phyloP scores from a whole-genome alignment of 164 flowering plant species.

The Tinospora cordifolia region DNA sequence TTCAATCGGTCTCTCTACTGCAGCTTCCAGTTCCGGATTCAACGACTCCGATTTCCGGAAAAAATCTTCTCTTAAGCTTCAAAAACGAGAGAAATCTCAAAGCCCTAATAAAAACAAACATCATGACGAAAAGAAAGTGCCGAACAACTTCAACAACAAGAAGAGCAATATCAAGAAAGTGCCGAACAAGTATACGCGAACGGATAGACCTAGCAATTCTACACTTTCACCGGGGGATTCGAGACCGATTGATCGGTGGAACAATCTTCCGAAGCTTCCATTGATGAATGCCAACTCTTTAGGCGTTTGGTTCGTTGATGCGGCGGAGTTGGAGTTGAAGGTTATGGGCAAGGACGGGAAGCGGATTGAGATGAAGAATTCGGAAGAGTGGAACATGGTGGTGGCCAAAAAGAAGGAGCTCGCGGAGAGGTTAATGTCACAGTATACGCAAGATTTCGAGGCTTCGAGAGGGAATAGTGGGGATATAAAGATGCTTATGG shows the following conservation, averaged over 20 bases:
- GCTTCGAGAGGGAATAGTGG: conserved; percentile 54
- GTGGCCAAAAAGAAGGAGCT: conserved; percentile 65
- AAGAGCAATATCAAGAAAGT: conserved; percentile 3
- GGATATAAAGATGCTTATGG: conserved; percentile 72
- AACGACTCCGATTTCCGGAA: conserved; percentile 73
- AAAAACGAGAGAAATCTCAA: conserved; percentile 11
- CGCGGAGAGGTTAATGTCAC: conserved; percentile 71
- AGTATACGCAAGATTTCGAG: conserved; percentile 64
- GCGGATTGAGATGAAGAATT: conserved; percentile 28
- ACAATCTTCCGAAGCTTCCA: conserved; percentile 66
- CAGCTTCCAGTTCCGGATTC: conserved; percentile 49
- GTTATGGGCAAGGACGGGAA: conserved; percentile 43
- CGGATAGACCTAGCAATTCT: conserved; percentile 4
- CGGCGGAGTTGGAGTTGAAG: conserved; percentile 56
- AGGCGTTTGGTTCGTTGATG: conserved; percentile 69
- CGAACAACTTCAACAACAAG: background rate
- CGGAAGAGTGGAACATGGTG: conserved; percentile 49
- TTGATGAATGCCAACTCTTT: conserved; percentile 50
- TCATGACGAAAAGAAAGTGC: background rate
- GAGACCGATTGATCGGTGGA: conserved; percentile 29
- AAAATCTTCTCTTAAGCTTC: conserved; percentile 36
- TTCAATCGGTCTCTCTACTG: conserved; percentile 55
- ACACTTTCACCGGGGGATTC: background rate
- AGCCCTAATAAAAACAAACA: background rate
- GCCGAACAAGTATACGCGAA: conserved; percentile 1